Evolutionary conservation across 352 stramenopile genomes (phyloP).

Genomic region (Pythium insidiosum): DNA sequence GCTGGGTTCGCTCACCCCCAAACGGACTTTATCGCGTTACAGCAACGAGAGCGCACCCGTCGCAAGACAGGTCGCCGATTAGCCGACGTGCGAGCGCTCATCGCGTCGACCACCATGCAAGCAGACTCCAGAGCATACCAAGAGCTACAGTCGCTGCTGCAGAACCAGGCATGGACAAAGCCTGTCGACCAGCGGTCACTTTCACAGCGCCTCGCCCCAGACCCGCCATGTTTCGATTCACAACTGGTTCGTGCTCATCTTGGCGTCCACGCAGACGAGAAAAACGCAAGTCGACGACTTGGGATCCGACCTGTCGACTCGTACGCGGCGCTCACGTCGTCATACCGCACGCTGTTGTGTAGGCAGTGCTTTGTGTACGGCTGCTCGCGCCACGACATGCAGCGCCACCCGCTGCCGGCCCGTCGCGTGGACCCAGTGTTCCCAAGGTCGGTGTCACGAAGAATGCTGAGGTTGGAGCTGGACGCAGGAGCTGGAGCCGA

Average conservation of each 20-base stretch:
- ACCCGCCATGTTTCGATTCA: constrained; percentile 6
- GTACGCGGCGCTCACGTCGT: constrained; percentile 36
- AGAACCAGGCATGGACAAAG: constrained; percentile 8
- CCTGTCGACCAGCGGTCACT: constrained; percentile 5
- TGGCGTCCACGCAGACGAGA: not conserved
- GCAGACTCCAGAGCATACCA: not conserved
- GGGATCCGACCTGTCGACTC: constrained; percentile 1
- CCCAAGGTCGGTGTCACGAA: not conserved
- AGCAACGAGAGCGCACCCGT: not conserved
- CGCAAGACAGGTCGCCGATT: not conserved
- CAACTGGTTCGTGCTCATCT: not conserved
- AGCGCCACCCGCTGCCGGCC: constrained; percentile 9
- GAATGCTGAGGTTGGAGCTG: not conserved
- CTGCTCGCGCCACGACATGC: constrained; percentile 42
- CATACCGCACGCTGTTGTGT: constrained; percentile 51
- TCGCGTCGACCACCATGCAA: not conserved
- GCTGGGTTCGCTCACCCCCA: not conserved
- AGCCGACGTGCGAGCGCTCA: not conserved
- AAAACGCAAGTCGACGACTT: not conserved
- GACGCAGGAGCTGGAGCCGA: too few species aligned
- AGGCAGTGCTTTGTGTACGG: constrained; percentile 55
- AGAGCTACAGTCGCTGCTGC: not conserved
- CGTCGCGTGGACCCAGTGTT: constrained; percentile 7
- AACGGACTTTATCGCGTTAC: not conserved
- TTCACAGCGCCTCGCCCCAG: constrained; percentile 1